Percentiles rank a stretch among this genome's conserved stretches.
phyloP scores from a whole-genome alignment of 2,329 filamentous ascomycete genomes.

The Thermothelomyces thermophilus region DNA sequence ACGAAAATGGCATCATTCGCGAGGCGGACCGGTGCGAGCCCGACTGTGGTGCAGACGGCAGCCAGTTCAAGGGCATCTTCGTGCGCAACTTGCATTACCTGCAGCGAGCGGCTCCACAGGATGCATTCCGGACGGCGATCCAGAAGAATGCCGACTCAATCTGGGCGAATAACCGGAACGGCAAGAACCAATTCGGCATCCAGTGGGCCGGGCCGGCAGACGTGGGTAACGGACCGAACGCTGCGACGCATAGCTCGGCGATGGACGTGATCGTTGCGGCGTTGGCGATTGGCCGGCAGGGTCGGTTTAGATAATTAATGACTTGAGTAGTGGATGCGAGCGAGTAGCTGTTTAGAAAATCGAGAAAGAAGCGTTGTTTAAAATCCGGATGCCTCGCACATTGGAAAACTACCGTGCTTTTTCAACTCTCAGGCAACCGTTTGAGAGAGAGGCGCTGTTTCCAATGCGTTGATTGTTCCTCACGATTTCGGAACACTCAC shows the following conservation, averaged over 20 bases:
- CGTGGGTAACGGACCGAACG: constrained; percentile 39
- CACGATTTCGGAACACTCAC: no score
- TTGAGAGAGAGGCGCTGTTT: neutral
- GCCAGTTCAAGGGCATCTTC: constrained; percentile 67
- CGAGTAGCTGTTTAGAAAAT: no score
- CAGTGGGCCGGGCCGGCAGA: constrained; percentile 55
- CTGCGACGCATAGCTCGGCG: constrained; percentile 57
- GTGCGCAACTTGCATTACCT: constrained; percentile 56
- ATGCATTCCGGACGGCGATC: constrained; percentile 48
- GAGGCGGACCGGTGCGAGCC: constrained; percentile 45
- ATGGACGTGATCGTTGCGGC: constrained; percentile 63
- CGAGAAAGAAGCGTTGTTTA: no score
- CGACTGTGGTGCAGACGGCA: constrained; percentile 43
- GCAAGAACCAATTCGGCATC: constrained; percentile 46
- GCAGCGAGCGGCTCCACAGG: constrained; percentile 43
- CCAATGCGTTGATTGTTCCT: neutral
- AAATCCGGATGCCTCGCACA: no score
- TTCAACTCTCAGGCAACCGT: no score
- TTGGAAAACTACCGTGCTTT: no score
- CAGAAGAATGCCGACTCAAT: constrained; percentile 57
- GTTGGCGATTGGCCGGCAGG: constrained; percentile 29
- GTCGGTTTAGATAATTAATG: no score
- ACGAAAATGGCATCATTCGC: constrained; percentile 41
- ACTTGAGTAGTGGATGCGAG: neutral
- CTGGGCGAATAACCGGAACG: constrained; percentile 52